Evolutionary conservation across 2,329 filamentous ascomycete species (phyloP), one percentile per base, ranked within the genome.

Genomic region (Akanthomyces muscarius): DNA sequence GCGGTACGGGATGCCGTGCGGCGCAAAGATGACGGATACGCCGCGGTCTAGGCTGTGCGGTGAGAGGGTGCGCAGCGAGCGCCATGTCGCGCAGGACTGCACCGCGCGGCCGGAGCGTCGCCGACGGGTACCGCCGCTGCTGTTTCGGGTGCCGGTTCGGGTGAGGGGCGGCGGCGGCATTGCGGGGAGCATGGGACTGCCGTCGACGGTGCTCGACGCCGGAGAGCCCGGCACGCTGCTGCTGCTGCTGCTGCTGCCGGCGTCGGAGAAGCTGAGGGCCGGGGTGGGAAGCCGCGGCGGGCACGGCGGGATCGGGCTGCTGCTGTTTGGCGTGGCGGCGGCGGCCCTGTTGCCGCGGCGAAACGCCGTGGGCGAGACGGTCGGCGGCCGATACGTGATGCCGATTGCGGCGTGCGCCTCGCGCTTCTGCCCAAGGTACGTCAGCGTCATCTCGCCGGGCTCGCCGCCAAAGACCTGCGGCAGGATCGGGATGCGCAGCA

Each of bases 391-490:
- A 71, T 91, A 92, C 1, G 89, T 92, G 67, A 92, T 89, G 16
- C 86, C 88, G 66, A 91, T 82, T 13, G 87, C 88, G 3, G 83
- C 82, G 8, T 83, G 84, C 4, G 87, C 68, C 68, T 90, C 86
- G 54, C 79, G 74, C 69, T 83, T 86, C 60, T 87, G 84, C 0
- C 83, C 77, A 36, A 91, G 81, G 71, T 86, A 86, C 1, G 87
- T 80, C n/a, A 92, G 79, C 0, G 88, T 90, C n/a, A 91, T 80
- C 74, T 91, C 87, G 21, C 89, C 89, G 10, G 80, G 76, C 16
- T 79, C 74, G 5, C 84, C 86, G 28, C 79, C 78, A 0, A 80
- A 73, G 2, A 80, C 75, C 28, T 81, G 72, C 0, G 86, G 73
- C 2, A 84, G 83, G 4, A 91, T 77, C 0, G 80, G 75, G 10